Base-by-base conservation (phyloP, 768 basidiomycete species). In the Boletus rufocinnamomeus region DNA sequence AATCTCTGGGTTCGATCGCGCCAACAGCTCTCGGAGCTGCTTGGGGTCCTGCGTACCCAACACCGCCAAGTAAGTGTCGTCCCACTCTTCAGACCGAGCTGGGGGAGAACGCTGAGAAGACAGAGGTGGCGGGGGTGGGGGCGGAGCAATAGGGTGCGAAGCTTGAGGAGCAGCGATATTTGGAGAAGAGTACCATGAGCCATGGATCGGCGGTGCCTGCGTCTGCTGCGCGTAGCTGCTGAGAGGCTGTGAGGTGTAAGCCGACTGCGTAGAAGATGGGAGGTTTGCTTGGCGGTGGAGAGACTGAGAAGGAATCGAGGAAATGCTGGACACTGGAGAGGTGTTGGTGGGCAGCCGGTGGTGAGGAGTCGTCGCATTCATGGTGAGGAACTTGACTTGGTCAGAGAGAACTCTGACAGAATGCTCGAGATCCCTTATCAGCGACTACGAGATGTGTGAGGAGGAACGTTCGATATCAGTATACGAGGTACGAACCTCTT, bases 401-500 rank as follows among this genome's bases (percentile, higher is more conserved):
- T 94, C 92, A 32, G 88, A 81, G 55, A 94, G 76, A 25, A 83
- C 66, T 53, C 90, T 80, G 54, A 94, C 86, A 7, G 84, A 85
- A 64, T 86, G 87, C 72, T 93, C 92, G 56, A 94, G 80, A 43
- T 93, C 91, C 59, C 90, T 83, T 56, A 94, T 89, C 27, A 88
- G 76, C 30, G 83, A 77, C 91, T 93, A 58, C 16, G 34, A 45
- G 16, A 64, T 25, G 58, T 51, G 61, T 60, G 53, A 55, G 63
- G 44, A 64, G 17, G 7, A 37, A 44, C 16, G 27, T 21, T 8
- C 14, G 50, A 10, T 34, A 35, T 25, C 50, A 27, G 11, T 25
- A 46, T n/a, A 47, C 10, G 48, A 25, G 45, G 5, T 2, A 73
- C 82, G 34, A 61, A 91, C 91, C 81, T 95, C 92, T 67, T 94